Evolutionary conservation across 768 basidiomycete species (phyloP), one percentile per base, ranked within the genome.

Genomic region (Tricholoma matsutake): DNA sequence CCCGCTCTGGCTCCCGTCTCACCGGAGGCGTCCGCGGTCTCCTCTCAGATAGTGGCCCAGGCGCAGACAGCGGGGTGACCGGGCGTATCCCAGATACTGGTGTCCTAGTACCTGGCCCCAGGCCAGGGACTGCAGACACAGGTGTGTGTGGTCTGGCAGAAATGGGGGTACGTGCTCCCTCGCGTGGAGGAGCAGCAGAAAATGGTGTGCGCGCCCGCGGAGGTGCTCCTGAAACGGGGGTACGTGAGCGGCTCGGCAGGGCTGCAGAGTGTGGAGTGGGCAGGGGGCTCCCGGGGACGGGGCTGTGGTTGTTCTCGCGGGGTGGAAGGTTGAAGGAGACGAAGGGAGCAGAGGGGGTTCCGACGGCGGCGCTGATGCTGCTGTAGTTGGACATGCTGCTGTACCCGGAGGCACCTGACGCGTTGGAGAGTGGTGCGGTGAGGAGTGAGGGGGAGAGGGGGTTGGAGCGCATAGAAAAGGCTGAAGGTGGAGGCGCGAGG

Each of bases 171-270:
- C 66, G 61, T 29, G 66, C 35, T 14, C 51, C 51, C n/a, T 53
- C 51, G n/a, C 64, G 62, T 4, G 65, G 62, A n/a, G 62, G 62
- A 3, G 61, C 58, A 16, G 66, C 60, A 20, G 68, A 69, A 29
- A 62, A 35, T 22, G 68, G 68, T 13, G 83, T 20, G 85, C 91
- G 68, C 83, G 88, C 61, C 88, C 91, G 72, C 84, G 84, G 16
- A 88, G 77, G 18, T 87, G 78, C 84, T 83, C 63, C 28, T 28
- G 4, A 57, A 34, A 52, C 55, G 11, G 61, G 61, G 4, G 65
- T 68, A 2, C 57, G 59, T 34, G 66, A 34, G 39, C 63, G 59
- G 43, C n/a, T 18, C 11, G 59, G 60, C 18, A 58, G 58, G 13
- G 63, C 52, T 2, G 67, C 62, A 41, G 65, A 63, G 9, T 59